Evolutionary conservation across 345 rosid species (phyloP).

Genomic region (Gossypium raimondii): DNA sequence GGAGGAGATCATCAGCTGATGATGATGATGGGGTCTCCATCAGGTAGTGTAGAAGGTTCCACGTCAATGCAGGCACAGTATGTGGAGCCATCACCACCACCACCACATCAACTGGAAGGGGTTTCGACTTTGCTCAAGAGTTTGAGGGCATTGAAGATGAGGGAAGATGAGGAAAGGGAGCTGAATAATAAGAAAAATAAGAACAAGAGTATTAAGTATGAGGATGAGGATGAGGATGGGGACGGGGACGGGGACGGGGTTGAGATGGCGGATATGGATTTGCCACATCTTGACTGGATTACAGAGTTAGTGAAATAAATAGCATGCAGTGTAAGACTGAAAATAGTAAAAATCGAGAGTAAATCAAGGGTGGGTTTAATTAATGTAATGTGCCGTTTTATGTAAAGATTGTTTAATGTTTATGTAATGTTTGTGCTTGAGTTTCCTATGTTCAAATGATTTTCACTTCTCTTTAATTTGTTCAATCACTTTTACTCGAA

Average conservation of each 20-base stretch:
- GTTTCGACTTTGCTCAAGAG: conserved; percentile 28
- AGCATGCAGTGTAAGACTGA: neutral
- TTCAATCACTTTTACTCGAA: no score
- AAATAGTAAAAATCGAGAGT: neutral
- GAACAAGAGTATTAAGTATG: neutral
- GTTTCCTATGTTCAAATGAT: neutral
- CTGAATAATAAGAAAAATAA: neutral
- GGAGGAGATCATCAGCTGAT: conserved; percentile 8
- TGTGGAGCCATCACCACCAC: neutral
- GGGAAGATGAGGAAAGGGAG: conserved; percentile 22
- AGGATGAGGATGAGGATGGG: neutral
- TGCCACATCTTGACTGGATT: conserved; percentile 44
- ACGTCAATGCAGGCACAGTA: neutral
- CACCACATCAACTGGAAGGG: conserved; percentile 5
- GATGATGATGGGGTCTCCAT: conserved; percentile 6
- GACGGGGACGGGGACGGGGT: neutral
- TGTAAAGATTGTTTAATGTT: neutral
- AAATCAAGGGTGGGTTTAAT: neutral
- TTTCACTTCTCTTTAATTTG: neutral
- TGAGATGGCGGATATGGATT: conserved; percentile 12
- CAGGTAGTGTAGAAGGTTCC: neutral
- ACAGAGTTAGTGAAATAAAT: conserved; percentile 36
- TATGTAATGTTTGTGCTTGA: neutral
- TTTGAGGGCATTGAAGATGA: conserved; percentile 32
- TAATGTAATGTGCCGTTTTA: neutral